Evolutionary conservation across 2,329 filamentous ascomycete species (phyloP).

Genomic region (Stenocarpella maydis): DNA sequence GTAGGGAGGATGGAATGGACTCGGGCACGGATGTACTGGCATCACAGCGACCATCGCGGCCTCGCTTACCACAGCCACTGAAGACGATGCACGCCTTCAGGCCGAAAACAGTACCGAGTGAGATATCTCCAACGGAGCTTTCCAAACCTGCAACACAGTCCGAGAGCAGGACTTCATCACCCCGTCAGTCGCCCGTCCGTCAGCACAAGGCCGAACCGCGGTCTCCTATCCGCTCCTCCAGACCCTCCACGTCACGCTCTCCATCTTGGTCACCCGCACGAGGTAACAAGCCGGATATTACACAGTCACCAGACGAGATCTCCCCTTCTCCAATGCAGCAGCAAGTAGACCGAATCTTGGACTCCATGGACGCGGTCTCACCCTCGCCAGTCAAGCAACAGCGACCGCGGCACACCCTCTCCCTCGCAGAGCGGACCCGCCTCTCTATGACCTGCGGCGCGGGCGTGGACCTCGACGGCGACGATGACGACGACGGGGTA

Average conservation of each 20-base stretch:
- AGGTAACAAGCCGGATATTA: not conserved
- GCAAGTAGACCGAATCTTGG: slow-evolving; percentile 64
- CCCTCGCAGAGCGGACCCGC: slow-evolving; percentile 80
- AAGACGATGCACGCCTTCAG: slow-evolving; percentile 25
- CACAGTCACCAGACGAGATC: slow-evolving; percentile 36
- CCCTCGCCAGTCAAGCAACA: slow-evolving; percentile 63
- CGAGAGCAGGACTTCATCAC: not conserved
- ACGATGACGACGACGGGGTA: slow-evolving; percentile 37
- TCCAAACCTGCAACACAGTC: not conserved
- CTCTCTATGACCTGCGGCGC: slow-evolving; percentile 78
- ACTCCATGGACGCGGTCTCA: slow-evolving; percentile 62
- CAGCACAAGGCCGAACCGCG: not conserved
- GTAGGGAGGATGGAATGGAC: not conserved
- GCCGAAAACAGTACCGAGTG: slow-evolving; percentile 27
- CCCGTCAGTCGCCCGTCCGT: not conserved
- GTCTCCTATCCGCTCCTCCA: not conserved
- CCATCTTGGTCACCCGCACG: slow-evolving; percentile 20
- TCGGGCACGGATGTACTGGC: not conserved
- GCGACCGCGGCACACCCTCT: slow-evolving; percentile 63
- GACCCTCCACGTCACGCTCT: slow-evolving; percentile 10
- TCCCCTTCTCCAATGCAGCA: slow-evolving; percentile 53
- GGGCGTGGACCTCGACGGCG: slow-evolving; percentile 39
- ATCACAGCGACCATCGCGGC: not conserved
- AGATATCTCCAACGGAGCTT: slow-evolving; percentile 19
- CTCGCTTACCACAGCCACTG: slow-evolving; percentile 25